phyloP scores from a whole-genome alignment of 371 early-diverging fungal species.

The Mortierella sp. region DNA sequence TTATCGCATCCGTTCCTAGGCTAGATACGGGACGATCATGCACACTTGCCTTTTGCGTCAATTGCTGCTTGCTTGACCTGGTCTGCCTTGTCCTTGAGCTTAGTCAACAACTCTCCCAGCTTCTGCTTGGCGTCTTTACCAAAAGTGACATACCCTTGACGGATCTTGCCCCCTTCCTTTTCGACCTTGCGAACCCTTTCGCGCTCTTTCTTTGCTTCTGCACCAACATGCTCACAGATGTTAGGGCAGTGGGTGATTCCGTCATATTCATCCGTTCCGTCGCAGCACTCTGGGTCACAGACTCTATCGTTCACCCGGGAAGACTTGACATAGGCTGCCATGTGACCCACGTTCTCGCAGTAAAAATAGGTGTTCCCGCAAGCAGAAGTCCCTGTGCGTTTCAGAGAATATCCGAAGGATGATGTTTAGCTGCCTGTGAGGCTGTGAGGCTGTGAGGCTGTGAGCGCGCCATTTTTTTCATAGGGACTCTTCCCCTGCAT shows the following conservation, averaged over 20 bases:
- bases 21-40: no score
- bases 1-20: no score
- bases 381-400: constrained; percentile 83
- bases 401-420: not conserved
- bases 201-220: constrained; percentile 20
- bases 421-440: not conserved
- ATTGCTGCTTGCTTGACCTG: constrained; percentile 54
- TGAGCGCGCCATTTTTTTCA: no score
- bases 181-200: constrained; percentile 19
- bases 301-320: constrained; percentile 92
- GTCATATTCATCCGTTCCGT: constrained; percentile 89
- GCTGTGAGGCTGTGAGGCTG: no score
- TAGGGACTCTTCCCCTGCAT: not conserved
- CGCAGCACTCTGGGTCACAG: constrained; percentile 94
- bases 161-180: constrained; percentile 42
- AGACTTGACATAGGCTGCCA: constrained; percentile 73
- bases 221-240: constrained; percentile 67
- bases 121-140: constrained; percentile 46
- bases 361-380: constrained; percentile 84
- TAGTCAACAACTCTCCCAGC: constrained; percentile 49
- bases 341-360: constrained; percentile 85
- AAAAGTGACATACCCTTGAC: constrained; percentile 50
- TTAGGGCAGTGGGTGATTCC: constrained; percentile 72
- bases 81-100: constrained; percentile 39
- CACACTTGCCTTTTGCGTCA: constrained; percentile 49